Percentiles rank a stretch among this genome's conserved stretches.
Evolutionary conservation across 352 stramenopile genomes (phyloP).

Genomic region (Pythium sp.): DNA sequence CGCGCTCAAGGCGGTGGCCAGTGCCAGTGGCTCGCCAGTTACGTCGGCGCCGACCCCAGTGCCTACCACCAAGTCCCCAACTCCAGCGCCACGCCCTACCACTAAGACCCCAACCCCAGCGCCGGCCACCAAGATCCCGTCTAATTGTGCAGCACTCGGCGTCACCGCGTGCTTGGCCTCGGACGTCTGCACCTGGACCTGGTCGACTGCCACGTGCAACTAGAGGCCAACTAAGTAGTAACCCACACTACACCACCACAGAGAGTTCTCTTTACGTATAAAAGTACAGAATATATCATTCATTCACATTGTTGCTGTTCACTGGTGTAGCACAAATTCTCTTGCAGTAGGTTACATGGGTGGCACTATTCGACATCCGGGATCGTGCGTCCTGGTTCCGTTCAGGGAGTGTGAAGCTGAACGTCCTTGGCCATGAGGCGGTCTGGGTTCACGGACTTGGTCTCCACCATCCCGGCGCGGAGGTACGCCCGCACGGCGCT

Average conservation of each 20-base stretch:
- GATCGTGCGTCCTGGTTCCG: not conserved
- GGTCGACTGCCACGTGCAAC: not conserved
- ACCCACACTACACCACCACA: not conserved
- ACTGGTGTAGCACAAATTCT: not conserved
- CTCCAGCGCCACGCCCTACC: not conserved
- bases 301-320: not conserved
- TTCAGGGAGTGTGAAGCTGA: not conserved
- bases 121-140: not conserved
- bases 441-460: not conserved
- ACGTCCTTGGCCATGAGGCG: not conserved
- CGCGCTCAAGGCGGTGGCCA: conserved; percentile 12
- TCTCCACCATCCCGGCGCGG: conserved; percentile 5
- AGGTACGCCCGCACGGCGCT: conserved; percentile 8
- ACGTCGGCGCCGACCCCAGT: not conserved
- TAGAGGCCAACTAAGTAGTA: not conserved
- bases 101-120: not conserved
- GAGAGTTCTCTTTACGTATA: not conserved
- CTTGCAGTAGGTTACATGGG: not conserved
- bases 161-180: not conserved
- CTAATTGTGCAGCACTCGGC: not conserved
- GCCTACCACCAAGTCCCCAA: not conserved
- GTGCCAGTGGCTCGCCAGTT: not conserved
- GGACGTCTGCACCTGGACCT: not conserved
- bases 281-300: not conserved
- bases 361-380: not conserved